phyloP scores from a whole-genome alignment of 495 filamentous ascomycete genomes.

The Penicillium tannophilum region DNA sequence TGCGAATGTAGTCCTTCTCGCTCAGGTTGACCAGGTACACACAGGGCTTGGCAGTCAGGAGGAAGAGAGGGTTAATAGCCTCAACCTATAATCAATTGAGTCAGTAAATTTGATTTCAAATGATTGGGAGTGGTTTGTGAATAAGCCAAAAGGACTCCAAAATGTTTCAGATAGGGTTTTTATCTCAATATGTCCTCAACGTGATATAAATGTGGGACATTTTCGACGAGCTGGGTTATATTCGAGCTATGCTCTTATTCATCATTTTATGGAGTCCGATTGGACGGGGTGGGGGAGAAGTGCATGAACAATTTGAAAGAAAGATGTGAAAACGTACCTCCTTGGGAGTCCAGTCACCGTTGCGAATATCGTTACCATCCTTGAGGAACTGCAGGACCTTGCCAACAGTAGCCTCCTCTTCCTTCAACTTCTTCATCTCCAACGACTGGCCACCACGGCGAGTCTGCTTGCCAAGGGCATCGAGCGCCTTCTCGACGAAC shows the following conservation, averaged over 20 bases:
- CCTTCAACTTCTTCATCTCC: constrained; percentile 96
- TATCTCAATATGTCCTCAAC: constrained; percentile 81
- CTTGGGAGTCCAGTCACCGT: constrained; percentile 87
- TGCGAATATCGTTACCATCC: constrained; percentile 87
- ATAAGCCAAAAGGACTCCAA: constrained; percentile 11
- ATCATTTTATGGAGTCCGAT: constrained; percentile 64
- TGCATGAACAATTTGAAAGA: constrained; percentile 9
- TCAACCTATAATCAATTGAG: constrained; percentile 68
- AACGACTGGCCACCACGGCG: constrained; percentile 90
- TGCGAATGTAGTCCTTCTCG: constrained; percentile 95
- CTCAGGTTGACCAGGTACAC: constrained; percentile 97
- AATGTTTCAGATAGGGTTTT: constrained; percentile 37
- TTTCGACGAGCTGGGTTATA: constrained; percentile 99
- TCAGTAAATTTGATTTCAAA: constrained; percentile 35
- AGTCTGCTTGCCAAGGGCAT: constrained; percentile 89
- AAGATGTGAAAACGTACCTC: constrained; percentile 70
- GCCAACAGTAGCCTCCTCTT: constrained; percentile 91
- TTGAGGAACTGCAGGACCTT: constrained; percentile 81
- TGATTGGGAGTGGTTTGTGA: constrained; percentile 12
- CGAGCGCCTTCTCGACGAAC: constrained; percentile 93
- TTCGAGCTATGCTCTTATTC: constrained; percentile 97
- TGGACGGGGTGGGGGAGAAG: neutral
- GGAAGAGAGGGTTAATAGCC: constrained; percentile 93
- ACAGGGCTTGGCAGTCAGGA: constrained; percentile 94
- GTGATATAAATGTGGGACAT: constrained; percentile 63